phyloP scores from a whole-genome alignment of 2,329 filamentous ascomycete genomes.

The Bipolaris victoriae region DNA sequence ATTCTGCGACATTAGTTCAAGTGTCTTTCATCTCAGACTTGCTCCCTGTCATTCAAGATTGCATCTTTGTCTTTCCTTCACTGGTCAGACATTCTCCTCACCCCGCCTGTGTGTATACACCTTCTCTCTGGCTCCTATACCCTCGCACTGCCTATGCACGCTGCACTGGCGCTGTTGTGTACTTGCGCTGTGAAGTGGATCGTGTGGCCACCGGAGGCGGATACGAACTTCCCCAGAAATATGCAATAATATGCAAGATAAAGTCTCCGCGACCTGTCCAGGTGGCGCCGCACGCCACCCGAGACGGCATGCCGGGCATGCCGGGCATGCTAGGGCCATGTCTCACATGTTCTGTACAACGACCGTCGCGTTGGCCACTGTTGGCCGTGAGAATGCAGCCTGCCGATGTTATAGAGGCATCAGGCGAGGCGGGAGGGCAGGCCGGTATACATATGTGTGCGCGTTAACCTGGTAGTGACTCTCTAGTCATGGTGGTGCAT shows the following conservation, averaged over 20 bases:
- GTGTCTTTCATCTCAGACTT: constrained; percentile 6
- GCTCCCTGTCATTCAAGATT: not conserved
- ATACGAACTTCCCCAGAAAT: constrained; percentile 25
- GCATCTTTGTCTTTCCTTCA: not conserved
- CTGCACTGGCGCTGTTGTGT: constrained; percentile 25
- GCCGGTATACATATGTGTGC: not conserved
- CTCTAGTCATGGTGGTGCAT: not conserved
- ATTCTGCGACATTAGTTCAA: constrained; percentile 4
- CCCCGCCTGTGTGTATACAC: not conserved
- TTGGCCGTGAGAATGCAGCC: constrained; percentile 5
- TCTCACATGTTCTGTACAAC: constrained; percentile 20
- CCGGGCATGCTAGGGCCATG: constrained; percentile 8
- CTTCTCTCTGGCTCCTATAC: not conserved
- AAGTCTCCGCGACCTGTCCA: constrained; percentile 24
- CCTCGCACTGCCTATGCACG: constrained; percentile 14
- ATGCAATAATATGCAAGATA: constrained; percentile 14
- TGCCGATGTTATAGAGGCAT: not conserved
- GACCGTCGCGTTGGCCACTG: constrained; percentile 7
- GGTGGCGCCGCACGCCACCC: constrained; percentile 7
- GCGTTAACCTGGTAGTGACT: not conserved
- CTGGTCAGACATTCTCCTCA: not conserved
- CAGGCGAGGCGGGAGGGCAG: not conserved
- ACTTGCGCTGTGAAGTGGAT: constrained; percentile 19
- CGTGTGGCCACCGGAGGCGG: constrained; percentile 23
- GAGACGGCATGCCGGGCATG: constrained; percentile 1